A percentile compares a stretch with the other conserved stretches of the same genome.
Evolutionary conservation across 1,284 basidiomycete genomes (phyloP).

Genomic region (Mrakiaceae sp.): DNA sequence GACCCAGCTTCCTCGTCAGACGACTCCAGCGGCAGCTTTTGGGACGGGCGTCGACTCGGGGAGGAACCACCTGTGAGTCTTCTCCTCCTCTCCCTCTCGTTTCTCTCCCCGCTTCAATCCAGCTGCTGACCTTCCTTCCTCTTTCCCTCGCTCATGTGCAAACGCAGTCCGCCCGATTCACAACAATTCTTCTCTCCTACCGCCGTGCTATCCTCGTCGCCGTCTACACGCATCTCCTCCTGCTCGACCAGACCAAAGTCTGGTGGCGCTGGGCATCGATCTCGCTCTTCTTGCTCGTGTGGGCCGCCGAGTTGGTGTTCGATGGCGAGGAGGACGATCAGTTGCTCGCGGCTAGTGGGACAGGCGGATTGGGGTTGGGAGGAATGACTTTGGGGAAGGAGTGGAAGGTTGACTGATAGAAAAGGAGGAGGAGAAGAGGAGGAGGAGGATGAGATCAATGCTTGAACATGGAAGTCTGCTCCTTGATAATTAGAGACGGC

Average conservation of each 20-base stretch:
- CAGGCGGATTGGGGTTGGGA: background rate
- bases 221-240: slow-evolving; percentile 36
- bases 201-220: slow-evolving; percentile 35
- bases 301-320: slow-evolving; percentile 15
- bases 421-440: background rate
- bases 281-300: slow-evolving; percentile 12
- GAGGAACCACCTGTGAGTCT: slow-evolving; percentile 32
- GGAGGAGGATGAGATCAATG: slow-evolving; percentile 8
- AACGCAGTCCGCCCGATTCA: slow-evolving; percentile 31
- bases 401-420: slow-evolving; percentile 8
- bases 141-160: background rate
- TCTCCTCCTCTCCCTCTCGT: background rate
- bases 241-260: slow-evolving; percentile 4
- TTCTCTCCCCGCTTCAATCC: background rate
- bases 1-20: slow-evolving; percentile 17
- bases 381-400: slow-evolving; percentile 6
- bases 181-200: slow-evolving; percentile 34
- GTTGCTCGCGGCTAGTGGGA: background rate
- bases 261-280: slow-evolving; percentile 12
- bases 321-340: slow-evolving; percentile 10
- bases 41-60: slow-evolving; percentile 31
- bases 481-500: slow-evolving; percentile 24
- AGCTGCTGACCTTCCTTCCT: background rate
- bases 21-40: slow-evolving; percentile 26
- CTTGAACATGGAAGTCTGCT: slow-evolving; percentile 34